Evolutionary conservation across 2,329 filamentous ascomycete species (phyloP).

Genomic region (Fusarium staphyleae): DNA sequence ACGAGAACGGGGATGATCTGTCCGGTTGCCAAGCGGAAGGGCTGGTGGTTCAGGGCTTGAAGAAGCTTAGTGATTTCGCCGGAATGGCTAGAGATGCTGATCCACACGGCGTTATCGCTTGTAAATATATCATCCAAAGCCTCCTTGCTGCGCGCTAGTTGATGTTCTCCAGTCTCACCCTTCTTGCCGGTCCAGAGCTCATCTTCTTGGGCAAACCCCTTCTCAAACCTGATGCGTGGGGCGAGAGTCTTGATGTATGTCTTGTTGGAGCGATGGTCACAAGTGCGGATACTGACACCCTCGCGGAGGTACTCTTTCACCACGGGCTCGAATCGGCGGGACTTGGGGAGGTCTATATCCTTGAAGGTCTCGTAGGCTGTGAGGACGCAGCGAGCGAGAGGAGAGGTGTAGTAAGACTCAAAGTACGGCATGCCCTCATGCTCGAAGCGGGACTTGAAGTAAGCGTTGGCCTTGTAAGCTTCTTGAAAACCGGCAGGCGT

Average conservation of each 20-base stretch:
- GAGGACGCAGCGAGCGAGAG: slow-evolving; percentile 66
- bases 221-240: slow-evolving; percentile 64
- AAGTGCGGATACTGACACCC: slow-evolving; percentile 72
- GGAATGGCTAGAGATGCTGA: slow-evolving; percentile 67
- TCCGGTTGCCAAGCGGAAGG: slow-evolving; percentile 69
- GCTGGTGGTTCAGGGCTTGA: slow-evolving; percentile 64
- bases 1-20: slow-evolving; percentile 73
- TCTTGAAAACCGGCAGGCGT: slow-evolving; percentile 64
- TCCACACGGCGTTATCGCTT: slow-evolving; percentile 59
- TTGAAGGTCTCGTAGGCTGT: slow-evolving; percentile 69
- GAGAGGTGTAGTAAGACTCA: slow-evolving; percentile 69
- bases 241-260: slow-evolving; percentile 60
- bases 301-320: slow-evolving; percentile 73
- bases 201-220: slow-evolving; percentile 65
- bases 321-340: slow-evolving; percentile 61
- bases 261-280: slow-evolving; percentile 66
- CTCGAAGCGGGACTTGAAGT: slow-evolving; percentile 63
- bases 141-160: slow-evolving; percentile 57
- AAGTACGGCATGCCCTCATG: slow-evolving; percentile 65
- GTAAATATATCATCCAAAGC: slow-evolving; percentile 65
- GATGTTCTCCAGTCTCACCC: slow-evolving; percentile 54
- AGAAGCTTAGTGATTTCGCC: slow-evolving; percentile 63
- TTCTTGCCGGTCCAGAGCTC: slow-evolving; percentile 52
- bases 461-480: slow-evolving; percentile 63
- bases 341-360: slow-evolving; percentile 58